Percentiles rank a stretch among this genome's conserved stretches.
These are phyloP conservation scores for Syzygium malaccense DNA, from an alignment of 441 rosid genomes.

Conservation along the genomic window DNA sequence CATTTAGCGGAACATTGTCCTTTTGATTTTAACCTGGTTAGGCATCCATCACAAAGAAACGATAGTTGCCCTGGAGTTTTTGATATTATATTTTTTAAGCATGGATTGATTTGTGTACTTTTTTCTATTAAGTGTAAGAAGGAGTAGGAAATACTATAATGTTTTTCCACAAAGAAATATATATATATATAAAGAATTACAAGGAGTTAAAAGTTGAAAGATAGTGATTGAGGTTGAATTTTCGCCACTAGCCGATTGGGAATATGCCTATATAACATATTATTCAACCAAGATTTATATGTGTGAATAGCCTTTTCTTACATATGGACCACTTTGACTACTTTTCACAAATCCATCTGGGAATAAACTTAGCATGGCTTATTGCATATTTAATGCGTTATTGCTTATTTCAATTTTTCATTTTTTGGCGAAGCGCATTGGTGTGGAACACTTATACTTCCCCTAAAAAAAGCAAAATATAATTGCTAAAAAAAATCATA, in stretches of 20 bases:
- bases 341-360: neutral
- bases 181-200: neutral
- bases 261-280: neutral
- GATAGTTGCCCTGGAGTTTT: neutral
- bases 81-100: neutral
- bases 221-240: neutral
- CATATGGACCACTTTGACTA: neutral
- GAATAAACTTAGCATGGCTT: neutral
- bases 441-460: neutral
- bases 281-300: neutral
- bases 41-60: neutral
- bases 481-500: neutral
- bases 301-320: neutral
- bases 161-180: neutral
- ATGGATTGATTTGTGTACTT: neutral
- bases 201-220: neutral
- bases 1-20: neutral
- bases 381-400: neutral
- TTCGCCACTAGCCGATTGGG: neutral
- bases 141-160: neutral
- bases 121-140: neutral
- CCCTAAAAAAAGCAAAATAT: neutral
- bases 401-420: neutral
- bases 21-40: neutral
- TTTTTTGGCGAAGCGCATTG: neutral